Base-by-base conservation (phyloP, 371 early-diverging fungal species). In the Rhizopus arrhizus region DNA sequence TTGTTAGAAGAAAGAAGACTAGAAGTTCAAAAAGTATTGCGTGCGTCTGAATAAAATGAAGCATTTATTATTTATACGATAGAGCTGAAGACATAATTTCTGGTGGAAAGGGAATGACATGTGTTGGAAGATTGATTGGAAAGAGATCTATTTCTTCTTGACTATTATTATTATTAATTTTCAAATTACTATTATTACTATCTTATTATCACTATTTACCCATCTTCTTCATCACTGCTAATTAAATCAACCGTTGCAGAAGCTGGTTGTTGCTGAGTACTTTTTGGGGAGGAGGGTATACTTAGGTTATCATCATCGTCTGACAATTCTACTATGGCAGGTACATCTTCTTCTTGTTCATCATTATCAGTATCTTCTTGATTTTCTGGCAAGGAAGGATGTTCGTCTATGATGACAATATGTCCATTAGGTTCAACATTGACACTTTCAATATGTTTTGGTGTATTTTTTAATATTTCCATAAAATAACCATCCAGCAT, bases 401-500 rank as follows among this genome's bases (percentile, higher is more conserved):
- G 67, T 10, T 65, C 70, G n/a, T 63, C 66, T 32, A 78, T 61
- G 12, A 84, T 59, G 35, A 71, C 73, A 75, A 89, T 79, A 9
- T 72, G 59, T 4, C 89, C 89, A 59, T 81, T 79, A 5, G 86
- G 69, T 43, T 86, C 88, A 1, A 91, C 79, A 7, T 75, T 74
- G 8, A 91, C 78, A 16, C 72, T 81, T 33, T 88, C 87, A 13
- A 84, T 70, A 48, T 61, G 65, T n/a, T 60, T 47, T 0, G 80
- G 68, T 10, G 83, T 80, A 13, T 69, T 71, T 3, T 68, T 56
- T 22, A 92, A 62, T 32, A 92, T 84, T 36, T 85, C 86, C 11
- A 75, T 66, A 69, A 89, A 91, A 58, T 85, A 91, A 36, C 81
- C 85, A 64, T 89, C 89, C 28, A 86, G 72, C 1, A 87, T 69